Evolutionary conservation across 2,329 filamentous ascomycete genomes (phyloP), one percentile per base, ranked within the genome.

Genomic region (Sporothrix euskadiensis): DNA sequence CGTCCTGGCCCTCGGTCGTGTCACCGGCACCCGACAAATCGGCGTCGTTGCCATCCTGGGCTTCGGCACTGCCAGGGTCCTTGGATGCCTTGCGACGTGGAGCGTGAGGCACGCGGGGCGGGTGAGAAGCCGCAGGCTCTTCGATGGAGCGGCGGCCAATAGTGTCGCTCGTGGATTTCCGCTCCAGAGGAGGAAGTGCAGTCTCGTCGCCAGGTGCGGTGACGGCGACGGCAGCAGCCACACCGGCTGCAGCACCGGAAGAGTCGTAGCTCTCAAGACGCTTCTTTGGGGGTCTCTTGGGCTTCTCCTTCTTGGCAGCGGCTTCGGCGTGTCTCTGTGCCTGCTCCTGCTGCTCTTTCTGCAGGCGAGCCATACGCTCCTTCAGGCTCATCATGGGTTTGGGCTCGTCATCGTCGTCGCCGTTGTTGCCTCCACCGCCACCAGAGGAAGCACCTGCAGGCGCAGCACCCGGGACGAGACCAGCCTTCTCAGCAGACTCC

Each of bases 301-400:
- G 90, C 82, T 97, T 97, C 78, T 97, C 94, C 81, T 97, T 95
- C 84, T 92, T 97, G 73, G 90, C 86, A 26, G 87, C 86, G 19
- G 91, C 89, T 52, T 96, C 93, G 8, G 92, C 92, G 82, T 95
- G 92, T 71, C 94, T 88, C 75, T 91, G 88, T 5, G 94, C 93
- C 80, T 96, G 93, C 80, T 98, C 96, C 80, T 93, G 85, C 82
- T 99, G 96, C 81, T 98, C 94, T 80, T 93, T 95, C 81, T 99
- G 96, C 19, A 99, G 85, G 71, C 97, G 85, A 39, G 96, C 96
- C 83, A 99, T 98, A 75, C 96, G 89, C 81, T 99, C 96, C 82
- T 98, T 99, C 75, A 99, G 82, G 77, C 93, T 98, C 73, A 94
- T 92, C 73, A 94, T 92, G 32, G 94, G 94, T 82, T 98, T 98